Base-by-base conservation (phyloP, 192 early-diverging fungal species). In the Dissophora ornata region DNA sequence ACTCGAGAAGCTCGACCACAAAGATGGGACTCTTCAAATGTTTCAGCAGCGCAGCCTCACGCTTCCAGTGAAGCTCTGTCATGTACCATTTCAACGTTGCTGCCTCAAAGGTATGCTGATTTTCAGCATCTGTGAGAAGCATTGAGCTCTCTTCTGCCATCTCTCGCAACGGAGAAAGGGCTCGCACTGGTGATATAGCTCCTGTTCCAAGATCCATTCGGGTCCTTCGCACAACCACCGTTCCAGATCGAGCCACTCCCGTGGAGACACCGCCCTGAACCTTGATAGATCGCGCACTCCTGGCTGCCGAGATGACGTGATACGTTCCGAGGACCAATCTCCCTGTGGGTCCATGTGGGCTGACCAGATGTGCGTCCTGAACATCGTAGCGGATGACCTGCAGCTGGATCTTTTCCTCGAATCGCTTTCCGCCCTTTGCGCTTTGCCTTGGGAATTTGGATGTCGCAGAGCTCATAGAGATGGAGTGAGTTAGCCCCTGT, bases 31-130 rank as follows among this genome's bases (percentile, higher is more conserved):
- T 67, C 46, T 77, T 77, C 8, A 77, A 28, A 19, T 67, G 73
- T 46, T 77, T 77, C 34, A 77, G 21, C 58, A 77, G 33, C 0
- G 73, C 73, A 2, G 73, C 73, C 40, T 77, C 73, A 3, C 73
- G 73, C 40, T 77, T 77, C 73, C 73, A 77, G 34, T 77, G 73
- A 18, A 77, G 26, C 34, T 77, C 73, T 21, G 73, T 77, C 63
- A 67, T 62, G 47, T 77, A 77, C 73, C 73, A 77, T 22, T 77
- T 77, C 44, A 77, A n/a, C 12, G 65, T 77, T 24, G 58, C 51
- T 1, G 45, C 33, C 29, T 77, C 73, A 29, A 67, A 77, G 4
- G 73, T 77, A 30, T 77, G 73, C 24, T 77, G 73, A 26, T 77
- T 77, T 32, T 77, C 73, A 36, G 52, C 63, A 13, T 77, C 73